Percentiles rank a stretch among this genome's conserved stretches.
phyloP scores from a whole-genome alignment of 805 yeast species.

The Yamadazyma takamatsuzukensis region DNA sequence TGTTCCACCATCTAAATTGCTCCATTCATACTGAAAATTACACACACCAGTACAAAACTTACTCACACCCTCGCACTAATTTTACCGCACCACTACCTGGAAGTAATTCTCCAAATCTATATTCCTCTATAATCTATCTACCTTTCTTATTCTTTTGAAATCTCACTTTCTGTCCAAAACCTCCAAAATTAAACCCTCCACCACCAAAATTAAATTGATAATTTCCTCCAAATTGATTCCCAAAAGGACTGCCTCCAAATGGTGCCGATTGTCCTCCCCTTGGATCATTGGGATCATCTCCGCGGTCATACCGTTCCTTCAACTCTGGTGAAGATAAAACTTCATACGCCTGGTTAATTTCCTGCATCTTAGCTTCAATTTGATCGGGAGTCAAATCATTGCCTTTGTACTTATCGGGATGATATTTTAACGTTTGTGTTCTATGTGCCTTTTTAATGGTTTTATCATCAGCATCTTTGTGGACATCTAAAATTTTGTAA shows the following conservation, averaged over 20 bases:
- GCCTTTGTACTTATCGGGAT: conserved; percentile 84
- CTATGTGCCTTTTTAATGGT: conserved; percentile 82
- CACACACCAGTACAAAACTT: too few species aligned
- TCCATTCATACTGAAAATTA: too few species aligned
- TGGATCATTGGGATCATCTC: conserved; percentile 50
- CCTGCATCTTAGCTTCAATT: conserved; percentile 83
- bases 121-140: too few species aligned
- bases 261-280: conserved; percentile 13
- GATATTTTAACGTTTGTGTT: conserved; percentile 71
- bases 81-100: too few species aligned
- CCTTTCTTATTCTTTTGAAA: conserved; percentile 14
- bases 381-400: conserved; percentile 63
- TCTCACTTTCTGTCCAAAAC: conserved; percentile 10
- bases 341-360: conserved; percentile 90
- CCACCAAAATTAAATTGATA: conserved; percentile 14
- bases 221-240: conserved; percentile 4
- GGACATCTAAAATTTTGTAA: conserved; percentile 71
- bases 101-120: too few species aligned
- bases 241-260: conserved; percentile 11
- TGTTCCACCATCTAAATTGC: too few species aligned
- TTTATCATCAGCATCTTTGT: conserved; percentile 61
- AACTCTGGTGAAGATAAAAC: conserved; percentile 65
- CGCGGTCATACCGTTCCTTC: conserved; percentile 63
- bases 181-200: conserved; percentile 11
- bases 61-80: too few species aligned